phyloP scores from a whole-genome alignment of 495 filamentous ascomycete species.

The Aspergillus cavernicola region DNA sequence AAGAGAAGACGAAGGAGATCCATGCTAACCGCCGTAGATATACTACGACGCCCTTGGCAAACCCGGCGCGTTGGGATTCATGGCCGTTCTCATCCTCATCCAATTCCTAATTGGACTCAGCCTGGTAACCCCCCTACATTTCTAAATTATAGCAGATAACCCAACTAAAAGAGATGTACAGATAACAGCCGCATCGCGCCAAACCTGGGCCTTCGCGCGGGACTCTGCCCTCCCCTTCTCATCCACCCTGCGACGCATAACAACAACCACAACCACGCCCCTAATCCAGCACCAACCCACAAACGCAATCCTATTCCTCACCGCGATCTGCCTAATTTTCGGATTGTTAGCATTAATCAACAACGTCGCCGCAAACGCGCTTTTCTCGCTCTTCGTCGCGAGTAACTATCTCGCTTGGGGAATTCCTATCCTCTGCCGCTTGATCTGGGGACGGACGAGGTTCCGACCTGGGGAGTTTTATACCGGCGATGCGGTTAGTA shows the following conservation, averaged over 20 bases:
- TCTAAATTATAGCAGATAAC: too few relatives aligned
- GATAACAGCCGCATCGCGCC: conserved; percentile 50
- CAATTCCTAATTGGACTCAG: conserved; percentile 47
- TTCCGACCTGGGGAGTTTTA: conserved; percentile 57
- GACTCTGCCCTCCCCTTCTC: conserved; percentile 59
- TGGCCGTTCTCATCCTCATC: conserved; percentile 38
- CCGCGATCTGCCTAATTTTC: conserved; percentile 47
- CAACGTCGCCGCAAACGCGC: conserved; percentile 49
- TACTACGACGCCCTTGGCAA: conserved; percentile 47
- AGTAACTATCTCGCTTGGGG: conserved; percentile 58
- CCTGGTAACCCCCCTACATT: conserved; percentile 31
- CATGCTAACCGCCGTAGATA: conserved; percentile 28
- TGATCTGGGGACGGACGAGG: conserved; percentile 55
- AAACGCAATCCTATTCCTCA: conserved; percentile 52
- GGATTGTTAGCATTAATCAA: conserved; percentile 55
- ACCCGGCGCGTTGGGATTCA: conserved; percentile 43
- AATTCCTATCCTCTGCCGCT: conserved; percentile 53
- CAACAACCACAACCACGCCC: conserved; percentile 38
- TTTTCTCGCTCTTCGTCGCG: conserved; percentile 58
- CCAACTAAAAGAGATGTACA: conserved; percentile 37
- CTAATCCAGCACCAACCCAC: conserved; percentile 54
- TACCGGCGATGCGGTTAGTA: conserved; percentile 42
- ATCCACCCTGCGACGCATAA: conserved; percentile 51
- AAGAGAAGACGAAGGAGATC: too few relatives aligned
- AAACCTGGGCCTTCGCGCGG: conserved; percentile 55